Base-by-base conservation (phyloP, 2,329 filamentous ascomycete species). In the Exserohilum turcica region DNA sequence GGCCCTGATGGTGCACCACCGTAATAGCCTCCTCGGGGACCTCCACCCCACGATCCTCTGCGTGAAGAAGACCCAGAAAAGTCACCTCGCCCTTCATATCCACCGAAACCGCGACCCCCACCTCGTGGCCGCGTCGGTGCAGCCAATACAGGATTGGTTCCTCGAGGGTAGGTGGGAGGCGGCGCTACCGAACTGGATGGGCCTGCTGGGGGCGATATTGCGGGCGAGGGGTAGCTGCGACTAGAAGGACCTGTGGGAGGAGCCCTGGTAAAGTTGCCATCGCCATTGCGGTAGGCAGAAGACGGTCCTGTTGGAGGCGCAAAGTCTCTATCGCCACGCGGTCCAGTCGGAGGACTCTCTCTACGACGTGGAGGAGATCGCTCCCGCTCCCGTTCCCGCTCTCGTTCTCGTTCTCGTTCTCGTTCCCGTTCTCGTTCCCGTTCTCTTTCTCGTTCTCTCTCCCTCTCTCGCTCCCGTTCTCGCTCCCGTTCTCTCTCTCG, bases 81-180 rank as follows among this genome's bases (percentile, higher is more conserved):
- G 48, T 74, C 69, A 35, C 70, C 67, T 29, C 64, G 69, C 33
- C 73, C 69, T 51, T 74, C 74, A 45, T 74, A 74, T 27, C 62
- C 43, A 6, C 64, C 65, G 52, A 75, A 78, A 13, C 73, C 75
- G 43, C 77, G 70, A 16, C 72, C 71, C 31, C 76, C 73, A 36
- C 76, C 72, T 13, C 74, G 68, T 13, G 75, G 74, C 33, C 73
- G 68, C 28, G 74, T 76, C 24, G 75, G 75, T 8, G 74, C 74
- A 43, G 68, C 68, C n/a, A 76, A 63, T 2, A 73, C 68, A 21
- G 74, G 72, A 32, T 76, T 74, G 36, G 53, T 66, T 27, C 57
- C 58, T 29, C 73, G 68, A n/a, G 69, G 69, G 29, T 68, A 73
- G 0, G 70, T 52, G n/a, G 74, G 72, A 8, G 73, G 68, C 19